A percentile compares a stretch with the other conserved stretches of the same genome.
Conservation (phyloP, 139 green algal species). For the Marvania coccoides region DNA sequence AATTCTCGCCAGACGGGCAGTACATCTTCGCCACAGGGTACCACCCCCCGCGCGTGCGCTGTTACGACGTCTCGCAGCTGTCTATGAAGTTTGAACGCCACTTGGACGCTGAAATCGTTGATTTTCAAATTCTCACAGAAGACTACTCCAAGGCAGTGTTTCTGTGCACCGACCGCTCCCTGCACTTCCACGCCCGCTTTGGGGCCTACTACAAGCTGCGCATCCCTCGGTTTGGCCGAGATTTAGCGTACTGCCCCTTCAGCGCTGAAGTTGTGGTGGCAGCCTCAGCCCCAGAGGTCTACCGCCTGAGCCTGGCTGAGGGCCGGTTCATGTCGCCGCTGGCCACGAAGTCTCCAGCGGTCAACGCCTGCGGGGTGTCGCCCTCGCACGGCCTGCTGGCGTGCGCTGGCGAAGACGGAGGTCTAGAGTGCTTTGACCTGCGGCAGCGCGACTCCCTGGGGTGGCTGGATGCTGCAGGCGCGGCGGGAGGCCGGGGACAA, state of each 20-base stretch:
- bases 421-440: conserved; percentile 91
- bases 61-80: conserved; percentile 90
- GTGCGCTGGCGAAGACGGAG: conserved; percentile 76
- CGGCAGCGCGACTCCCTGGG: conserved; percentile 46
- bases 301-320: conserved; percentile 77
- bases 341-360: conserved; percentile 39
- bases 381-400: conserved; percentile 63
- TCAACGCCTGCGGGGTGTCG: conserved; percentile 70
- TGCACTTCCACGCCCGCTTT: conserved; percentile 89
- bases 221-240: conserved; percentile 62
- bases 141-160: conserved; percentile 96
- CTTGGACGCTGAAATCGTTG: conserved; percentile 88
- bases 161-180: conserved; percentile 75
- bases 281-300: conserved; percentile 63
- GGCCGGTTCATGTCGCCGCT: conserved; percentile 83
- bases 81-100: conserved; percentile 95
- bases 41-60: conserved; percentile 57
- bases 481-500: conserved; percentile 43
- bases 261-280: conserved; percentile 77
- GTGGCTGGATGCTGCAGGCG: conserved; percentile 53
- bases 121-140: conserved; percentile 87
- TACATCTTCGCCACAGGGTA: conserved; percentile 82
- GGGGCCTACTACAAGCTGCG: conserved; percentile 81
- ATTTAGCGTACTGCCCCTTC: conserved; percentile 72
- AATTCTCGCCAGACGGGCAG: conserved; percentile 75